Conservation (phyloP, 2,329 filamentous ascomycete genomes). For the Diaporthe aspalathi region DNA sequence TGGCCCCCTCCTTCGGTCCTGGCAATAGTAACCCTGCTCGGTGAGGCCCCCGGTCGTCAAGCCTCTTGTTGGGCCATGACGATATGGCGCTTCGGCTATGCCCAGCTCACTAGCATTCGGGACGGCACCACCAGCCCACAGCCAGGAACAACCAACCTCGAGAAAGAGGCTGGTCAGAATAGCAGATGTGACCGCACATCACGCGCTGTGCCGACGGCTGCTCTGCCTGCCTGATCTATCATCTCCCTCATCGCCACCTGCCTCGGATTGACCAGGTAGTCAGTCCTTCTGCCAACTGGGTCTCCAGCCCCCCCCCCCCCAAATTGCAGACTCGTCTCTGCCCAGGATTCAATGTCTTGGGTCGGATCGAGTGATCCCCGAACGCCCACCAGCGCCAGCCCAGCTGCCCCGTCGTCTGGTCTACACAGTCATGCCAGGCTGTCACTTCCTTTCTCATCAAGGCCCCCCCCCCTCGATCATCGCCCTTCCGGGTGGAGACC, state of each 20-base stretch:
- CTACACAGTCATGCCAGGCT: conserved; percentile 11
- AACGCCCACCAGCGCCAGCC: conserved; percentile 4
- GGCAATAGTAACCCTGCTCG: not conserved
- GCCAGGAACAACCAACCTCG: conserved; percentile 8
- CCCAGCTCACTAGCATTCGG: conserved; percentile 19
- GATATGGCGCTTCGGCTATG: not conserved
- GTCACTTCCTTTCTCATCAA: conserved; percentile 11
- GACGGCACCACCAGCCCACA: not conserved
- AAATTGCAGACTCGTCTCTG: not conserved
- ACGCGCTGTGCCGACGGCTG: conserved; percentile 6
- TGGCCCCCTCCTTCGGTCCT: conserved; percentile 4
- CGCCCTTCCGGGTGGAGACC: conserved; percentile 24
- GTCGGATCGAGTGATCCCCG: not conserved
- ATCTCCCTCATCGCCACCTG: not conserved
- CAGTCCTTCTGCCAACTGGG: not conserved
- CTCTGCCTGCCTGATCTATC: conserved; percentile 14
- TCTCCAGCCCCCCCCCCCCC: too few relatives aligned
- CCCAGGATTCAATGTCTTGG: not conserved
- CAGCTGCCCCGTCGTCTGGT: not conserved
- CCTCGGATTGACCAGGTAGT: conserved; percentile 9
- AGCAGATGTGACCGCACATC: not conserved
- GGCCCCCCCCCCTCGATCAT: conserved; percentile 21
- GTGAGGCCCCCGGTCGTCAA: not conserved
- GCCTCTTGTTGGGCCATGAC: not conserved
- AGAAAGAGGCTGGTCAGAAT: conserved; percentile 18